A percentile compares a stretch with the other conserved stretches of the same genome.
These are phyloP conservation scores for Colletotrichum spinosum DNA, from an alignment of 2,329 filamentous ascomycete genomes.

Conservation along the genomic window DNA sequence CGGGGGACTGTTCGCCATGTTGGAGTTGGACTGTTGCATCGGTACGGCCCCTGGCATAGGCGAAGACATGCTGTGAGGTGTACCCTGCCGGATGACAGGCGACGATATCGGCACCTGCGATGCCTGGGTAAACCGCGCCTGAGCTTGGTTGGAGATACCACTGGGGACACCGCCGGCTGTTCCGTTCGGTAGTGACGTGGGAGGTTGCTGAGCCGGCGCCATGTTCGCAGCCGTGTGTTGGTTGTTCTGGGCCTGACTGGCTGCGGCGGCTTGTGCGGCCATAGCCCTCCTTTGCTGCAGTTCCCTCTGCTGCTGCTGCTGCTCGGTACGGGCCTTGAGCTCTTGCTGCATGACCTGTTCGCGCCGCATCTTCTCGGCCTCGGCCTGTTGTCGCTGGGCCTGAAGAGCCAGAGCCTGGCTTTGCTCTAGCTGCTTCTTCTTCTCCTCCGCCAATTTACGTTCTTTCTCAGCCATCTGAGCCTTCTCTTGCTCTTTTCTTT, in stretches of 20 bases:
- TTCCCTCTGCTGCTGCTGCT: slow-evolving; percentile 52
- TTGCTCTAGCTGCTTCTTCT: slow-evolving; percentile 58
- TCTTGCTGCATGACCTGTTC: slow-evolving; percentile 47
- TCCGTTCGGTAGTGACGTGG: slow-evolving; percentile 53
- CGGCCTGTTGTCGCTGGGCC: slow-evolving; percentile 55
- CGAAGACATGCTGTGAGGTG: slow-evolving; percentile 73
- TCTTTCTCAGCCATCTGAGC: slow-evolving; percentile 72
- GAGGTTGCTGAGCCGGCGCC: slow-evolving; percentile 48
- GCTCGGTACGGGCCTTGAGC: slow-evolving; percentile 32
- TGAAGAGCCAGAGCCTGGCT: slow-evolving; percentile 54
- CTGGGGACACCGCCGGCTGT: slow-evolving; percentile 48
- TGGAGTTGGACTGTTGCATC: slow-evolving; percentile 75
- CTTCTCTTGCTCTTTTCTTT: slow-evolving; percentile 82
- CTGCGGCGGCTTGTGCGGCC: slow-evolving; percentile 47
- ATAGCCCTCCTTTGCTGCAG: slow-evolving; percentile 45
- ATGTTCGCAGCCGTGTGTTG: slow-evolving; percentile 41
- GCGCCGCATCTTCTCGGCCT: slow-evolving; percentile 55
- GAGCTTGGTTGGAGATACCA: slow-evolving; percentile 55
- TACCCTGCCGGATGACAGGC: slow-evolving; percentile 73
- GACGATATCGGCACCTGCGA: slow-evolving; percentile 75
- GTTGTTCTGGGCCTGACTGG: slow-evolving; percentile 42
- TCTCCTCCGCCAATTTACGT: slow-evolving; percentile 61
- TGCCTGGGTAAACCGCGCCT: slow-evolving; percentile 65
- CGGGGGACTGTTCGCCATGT: slow-evolving; percentile 75
- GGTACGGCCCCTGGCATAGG: slow-evolving; percentile 71